Base-by-base conservation (phyloP, 495 filamentous ascomycete species). In the Pyrenula massariospora region DNA sequence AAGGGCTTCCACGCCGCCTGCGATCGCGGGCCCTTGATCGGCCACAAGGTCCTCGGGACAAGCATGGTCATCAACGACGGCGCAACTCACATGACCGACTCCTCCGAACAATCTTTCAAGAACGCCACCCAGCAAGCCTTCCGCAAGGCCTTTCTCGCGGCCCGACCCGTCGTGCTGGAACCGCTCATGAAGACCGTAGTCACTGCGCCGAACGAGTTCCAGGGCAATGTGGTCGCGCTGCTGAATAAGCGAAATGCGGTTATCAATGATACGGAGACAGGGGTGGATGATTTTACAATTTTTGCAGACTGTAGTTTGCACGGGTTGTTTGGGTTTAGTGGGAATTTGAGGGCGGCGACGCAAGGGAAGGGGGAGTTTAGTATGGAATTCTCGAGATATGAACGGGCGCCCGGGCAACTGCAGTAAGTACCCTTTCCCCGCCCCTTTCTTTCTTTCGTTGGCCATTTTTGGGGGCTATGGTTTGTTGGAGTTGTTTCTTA, bases 381-480 rank as follows among this genome's bases (percentile, higher is more conserved):
- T 59, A 99, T 99, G 94, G 94, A 99, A 76, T 99, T 97, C 70
- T 89, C 85, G 66, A 91, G 97, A 73, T 97, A 99, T 67, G 82
- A 84, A 56, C 77, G 88, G 55, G 88, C 92, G 60, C 87, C 91
- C 53, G 82, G 83, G 58, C 92, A 96, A 63, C 66, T 96, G 69
- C 94, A 99, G 86, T 88, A 84, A 66, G 84, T 82, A 63, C 61
- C 58, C 24, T 55, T n/a, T 47, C 23, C 21, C 20, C 20, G 10
- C 3, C 22, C 1, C 11, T 53, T 24, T 50, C 23, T 63, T 51
- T 57, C n/a, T 20, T 8, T 63, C 15, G 15, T 22, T 2, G 48
- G 15, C 20, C 8, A 1, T 25, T 25, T 20, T 11, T 53, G 24
- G 47, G 11, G 12, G n/a, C 11, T 2, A 48, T n/a, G n/a, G n/a